Conservation (phyloP, 1,284 basidiomycete genomes). For the Puccinia brachypodii region DNA sequence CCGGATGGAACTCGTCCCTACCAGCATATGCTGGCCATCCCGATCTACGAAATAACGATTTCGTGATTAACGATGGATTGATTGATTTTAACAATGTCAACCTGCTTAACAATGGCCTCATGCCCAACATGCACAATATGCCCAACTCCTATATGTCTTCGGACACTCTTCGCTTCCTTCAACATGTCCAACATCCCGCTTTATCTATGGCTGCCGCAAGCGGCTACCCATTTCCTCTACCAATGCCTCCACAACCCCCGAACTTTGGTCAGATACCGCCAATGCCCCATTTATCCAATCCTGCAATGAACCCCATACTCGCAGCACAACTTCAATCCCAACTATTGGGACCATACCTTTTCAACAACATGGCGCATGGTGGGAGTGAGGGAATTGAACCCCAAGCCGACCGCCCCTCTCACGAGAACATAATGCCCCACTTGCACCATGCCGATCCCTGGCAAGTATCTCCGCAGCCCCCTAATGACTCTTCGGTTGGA, state of each 20-base stretch:
- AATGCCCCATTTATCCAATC: slow-evolving; percentile 27
- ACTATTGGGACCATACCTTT: slow-evolving; percentile 1
- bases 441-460: slow-evolving; percentile 24
- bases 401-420: not conserved
- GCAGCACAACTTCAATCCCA: slow-evolving; percentile 31
- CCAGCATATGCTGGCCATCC: slow-evolving; percentile 35
- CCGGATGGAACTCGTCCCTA: slow-evolving; percentile 24
- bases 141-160: slow-evolving; percentile 8
- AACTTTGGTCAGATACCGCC: slow-evolving; percentile 38
- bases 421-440: not conserved
- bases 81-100: slow-evolving; percentile 27
- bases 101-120: slow-evolving; percentile 23
- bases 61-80: slow-evolving; percentile 7
- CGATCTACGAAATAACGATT: slow-evolving; percentile 15
- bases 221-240: slow-evolving; percentile 30
- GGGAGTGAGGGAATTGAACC: slow-evolving; percentile 8
- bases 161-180: slow-evolving; percentile 33
- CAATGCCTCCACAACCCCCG: slow-evolving; percentile 35
- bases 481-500: not conserved
- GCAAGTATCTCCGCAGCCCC: slow-evolving; percentile 19
- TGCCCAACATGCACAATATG: slow-evolving; percentile 3
- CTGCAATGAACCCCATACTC: slow-evolving; percentile 14
- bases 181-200: slow-evolving; percentile 38
- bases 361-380: not conserved
- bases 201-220: slow-evolving; percentile 28